phyloP scores from a whole-genome alignment of 768 basidiomycete species.

The Boletus patriciae region DNA sequence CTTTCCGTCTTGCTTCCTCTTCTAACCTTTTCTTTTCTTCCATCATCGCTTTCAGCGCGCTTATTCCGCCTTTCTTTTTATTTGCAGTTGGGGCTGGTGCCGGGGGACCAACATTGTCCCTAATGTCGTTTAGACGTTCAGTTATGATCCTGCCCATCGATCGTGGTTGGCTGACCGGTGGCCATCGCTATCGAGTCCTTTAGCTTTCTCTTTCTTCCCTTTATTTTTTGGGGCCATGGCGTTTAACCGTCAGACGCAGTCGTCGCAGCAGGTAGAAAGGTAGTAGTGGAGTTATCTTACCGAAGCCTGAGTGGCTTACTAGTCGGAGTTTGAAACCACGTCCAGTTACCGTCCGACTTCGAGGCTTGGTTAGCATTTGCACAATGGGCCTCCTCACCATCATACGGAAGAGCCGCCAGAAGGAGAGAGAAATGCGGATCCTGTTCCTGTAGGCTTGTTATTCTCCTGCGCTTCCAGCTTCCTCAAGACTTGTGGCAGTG shows the following conservation, averaged over 20 bases:
- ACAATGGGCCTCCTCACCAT: constrained; percentile 93
- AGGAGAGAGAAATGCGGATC: constrained; percentile 95
- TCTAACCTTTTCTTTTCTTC: constrained; percentile 88
- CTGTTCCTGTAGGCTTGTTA: constrained; percentile 73
- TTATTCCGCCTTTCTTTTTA: constrained; percentile 79
- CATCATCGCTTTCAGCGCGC: constrained; percentile 86
- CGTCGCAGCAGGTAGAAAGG: neutral
- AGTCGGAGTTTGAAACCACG: constrained; percentile 16
- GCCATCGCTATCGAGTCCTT: constrained; percentile 66
- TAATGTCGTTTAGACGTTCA: constrained; percentile 29
- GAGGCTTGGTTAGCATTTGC: neutral
- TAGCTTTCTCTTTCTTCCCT: constrained; percentile 90
- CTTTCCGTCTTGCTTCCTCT: constrained; percentile 70
- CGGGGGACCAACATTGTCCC: constrained; percentile 62
- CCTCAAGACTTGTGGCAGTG: constrained; percentile 51
- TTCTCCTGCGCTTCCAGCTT: constrained; percentile 5
- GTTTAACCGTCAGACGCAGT: neutral
- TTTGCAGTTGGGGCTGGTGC: constrained; percentile 39
- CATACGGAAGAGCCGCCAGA: constrained; percentile 92
- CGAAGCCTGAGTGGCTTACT: constrained; percentile 1
- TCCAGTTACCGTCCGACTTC: neutral
- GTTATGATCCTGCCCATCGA: constrained; percentile 19
- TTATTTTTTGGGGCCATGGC: constrained; percentile 62
- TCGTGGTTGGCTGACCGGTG: constrained; percentile 58
- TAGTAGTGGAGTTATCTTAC: constrained; percentile 15